Evolutionary conservation across 2,329 filamentous ascomycete genomes (phyloP), one percentile per base, ranked within the genome.

Genomic region (Diaporthe velutina): DNA sequence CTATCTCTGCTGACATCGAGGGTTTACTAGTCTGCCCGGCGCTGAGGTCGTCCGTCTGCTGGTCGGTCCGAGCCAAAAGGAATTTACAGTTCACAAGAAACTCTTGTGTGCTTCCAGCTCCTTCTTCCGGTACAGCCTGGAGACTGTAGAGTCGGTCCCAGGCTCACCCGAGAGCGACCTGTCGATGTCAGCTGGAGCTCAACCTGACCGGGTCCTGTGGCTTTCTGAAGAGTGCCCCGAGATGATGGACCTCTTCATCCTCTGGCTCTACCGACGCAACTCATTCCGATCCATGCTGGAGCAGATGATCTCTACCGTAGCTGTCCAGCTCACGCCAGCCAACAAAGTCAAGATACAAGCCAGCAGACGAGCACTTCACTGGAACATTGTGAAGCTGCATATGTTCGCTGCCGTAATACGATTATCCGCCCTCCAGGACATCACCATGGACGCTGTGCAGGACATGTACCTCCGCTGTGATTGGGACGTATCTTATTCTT

Each of bases 401-500:
- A 84, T 91, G 70, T 91, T 91, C 80, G 90, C 89, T 57, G 86
- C 89, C 4, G 83, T 85, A 71, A 85, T 90, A 77, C 84, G 84
- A 66, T 82, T 90, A 4, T 81, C 85, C 38, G 83, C 84, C 12
- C 84, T 91, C 12, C 90, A 91, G 78, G 90, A 91, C 80, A 81
- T 85, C 25, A 85, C 88, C 79, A 90, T 91, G 86, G 90, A 91
- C 77, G 86, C 87, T 50, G 81, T 91, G 25, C 90, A 91, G 80
- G 90, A 91, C 78, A 81, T 91, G 22, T 90, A 91, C 79, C 87
- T 91, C 52, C 85, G 86, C 19, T 86, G 87, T 79, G 88, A 91
- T 83, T 91, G 89, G 89, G 88, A 90, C 77, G 87, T 91, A 73
- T 86, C 86, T 4, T 85, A 88, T 1, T 82, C 82, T 35, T 86